Conservation (phyloP, 345 rosid species). For the Garcia nutans region DNA sequence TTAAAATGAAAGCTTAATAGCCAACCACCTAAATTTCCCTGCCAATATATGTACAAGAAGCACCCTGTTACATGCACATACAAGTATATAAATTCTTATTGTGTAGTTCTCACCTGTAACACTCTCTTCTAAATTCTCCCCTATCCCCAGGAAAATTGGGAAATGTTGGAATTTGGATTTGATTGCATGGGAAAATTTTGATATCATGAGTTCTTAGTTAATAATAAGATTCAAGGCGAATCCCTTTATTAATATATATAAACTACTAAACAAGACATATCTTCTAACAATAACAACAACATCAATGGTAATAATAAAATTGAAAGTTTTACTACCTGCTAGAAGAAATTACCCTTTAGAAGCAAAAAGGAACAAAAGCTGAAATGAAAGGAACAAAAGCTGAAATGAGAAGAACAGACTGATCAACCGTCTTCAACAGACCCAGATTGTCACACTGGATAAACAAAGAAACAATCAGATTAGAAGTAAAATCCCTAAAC, state of each 20-base stretch:
- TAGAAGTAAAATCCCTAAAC: not conserved
- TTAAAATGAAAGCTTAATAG: no score
- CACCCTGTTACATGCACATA: no score
- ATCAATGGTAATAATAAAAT: not conserved
- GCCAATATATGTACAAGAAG: no score
- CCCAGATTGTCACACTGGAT: not conserved
- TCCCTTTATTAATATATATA: no score
- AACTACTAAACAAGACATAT: no score
- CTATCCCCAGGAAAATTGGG: not conserved
- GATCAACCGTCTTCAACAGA: conserved; percentile 3
- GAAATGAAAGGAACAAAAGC: not conserved
- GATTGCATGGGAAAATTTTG: not conserved
- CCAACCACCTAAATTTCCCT: not conserved
- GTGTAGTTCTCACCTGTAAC: no score
- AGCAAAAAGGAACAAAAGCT: not conserved
- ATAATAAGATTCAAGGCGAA: not conserved
- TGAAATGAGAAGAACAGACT: not conserved
- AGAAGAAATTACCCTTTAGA: not conserved
- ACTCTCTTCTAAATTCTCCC: not conserved
- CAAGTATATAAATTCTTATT: no score
- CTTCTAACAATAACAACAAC: not conserved
- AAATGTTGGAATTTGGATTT: not conserved
- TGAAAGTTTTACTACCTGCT: conserved; percentile 2
- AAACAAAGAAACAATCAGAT: not conserved
- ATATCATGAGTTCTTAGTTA: not conserved